Evolutionary conservation across 2,329 filamentous ascomycete species (phyloP), one percentile per base, ranked within the genome.

Genomic region (Pezicula neosporulosa): DNA sequence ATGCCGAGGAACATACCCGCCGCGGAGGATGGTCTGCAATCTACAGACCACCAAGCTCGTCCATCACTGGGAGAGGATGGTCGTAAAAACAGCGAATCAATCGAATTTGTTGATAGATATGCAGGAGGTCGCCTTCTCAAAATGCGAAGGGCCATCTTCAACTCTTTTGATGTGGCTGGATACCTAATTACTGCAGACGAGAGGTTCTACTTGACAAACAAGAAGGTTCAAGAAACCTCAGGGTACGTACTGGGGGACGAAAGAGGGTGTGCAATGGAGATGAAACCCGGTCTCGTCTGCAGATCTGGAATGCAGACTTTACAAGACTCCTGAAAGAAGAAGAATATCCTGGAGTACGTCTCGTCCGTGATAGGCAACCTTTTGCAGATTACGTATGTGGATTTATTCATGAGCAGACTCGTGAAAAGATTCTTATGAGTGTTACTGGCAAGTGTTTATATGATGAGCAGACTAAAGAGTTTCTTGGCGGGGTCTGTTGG

Each of bases 401-500:
- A 10, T 56, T 60, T 33, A 47, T 43, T 2, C 52, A 60, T 49
- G 15, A 45, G 7, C 38, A 30, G 5, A 60, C 50, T 3, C 49
- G 55, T 15, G 48, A 53, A 9, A 57, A 46, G 28, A 39, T 59
- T 15, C 47, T 56, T 12, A 45, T 49, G 38, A 44, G 38, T 18
- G 43, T 60, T 10, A 55, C 44, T 48, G 59, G 58, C 8, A 56
- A 61, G 38, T 61, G 57, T 41, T 48, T 63, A 3, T 63, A 60
- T 45, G 60, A 62, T 43, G 57, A 58, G 18, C 43, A 52, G 13
- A 59, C 57, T n/a, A 55, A 55, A 16, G 50, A 56, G 15, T 61
- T 59, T 28, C 12, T 63, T 2, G 60, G 60, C 6, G 59, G 58
- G 10, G 48, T 61, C 19, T 59, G 54, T 44, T 63, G 58, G 59